Percentiles rank a stretch among this genome's conserved stretches.
These are phyloP conservation scores for Lentinula guzmanii DNA, from an alignment of 768 basidiomycete genomes.

Conservation along the genomic window DNA sequence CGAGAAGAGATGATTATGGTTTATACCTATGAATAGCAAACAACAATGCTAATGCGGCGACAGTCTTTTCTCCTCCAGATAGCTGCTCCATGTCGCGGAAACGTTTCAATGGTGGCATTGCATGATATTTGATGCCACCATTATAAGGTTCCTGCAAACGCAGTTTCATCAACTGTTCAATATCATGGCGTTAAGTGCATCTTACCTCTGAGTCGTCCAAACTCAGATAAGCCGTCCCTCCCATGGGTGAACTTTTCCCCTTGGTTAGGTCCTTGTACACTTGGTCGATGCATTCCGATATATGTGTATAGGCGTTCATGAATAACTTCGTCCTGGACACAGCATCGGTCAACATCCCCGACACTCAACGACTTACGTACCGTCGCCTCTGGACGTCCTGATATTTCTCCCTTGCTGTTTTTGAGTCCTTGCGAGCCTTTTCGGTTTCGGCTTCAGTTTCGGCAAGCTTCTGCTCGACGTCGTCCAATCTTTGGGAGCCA, in stretches of 20 bases:
- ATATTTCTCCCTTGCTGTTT: slow-evolving; percentile 86
- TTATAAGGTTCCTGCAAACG: slow-evolving; percentile 67
- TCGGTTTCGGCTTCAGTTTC: slow-evolving; percentile 93
- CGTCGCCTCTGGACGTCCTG: slow-evolving; percentile 79
- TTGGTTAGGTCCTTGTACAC: slow-evolving; percentile 99
- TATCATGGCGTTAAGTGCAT: background rate
- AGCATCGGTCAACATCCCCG: background rate
- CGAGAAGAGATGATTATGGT: background rate
- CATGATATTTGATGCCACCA: slow-evolving; percentile 95
- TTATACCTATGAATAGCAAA: slow-evolving; percentile 92
- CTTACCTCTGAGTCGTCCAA: slow-evolving; percentile 92
- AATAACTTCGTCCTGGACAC: slow-evolving; percentile 67
- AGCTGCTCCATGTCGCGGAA: slow-evolving; percentile 99
- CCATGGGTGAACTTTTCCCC: slow-evolving; percentile 88
- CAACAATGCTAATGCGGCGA: slow-evolving; percentile 91
- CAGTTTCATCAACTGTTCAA: background rate
- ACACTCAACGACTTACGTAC: slow-evolving; percentile 29
- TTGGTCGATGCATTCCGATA: slow-evolving; percentile 88
- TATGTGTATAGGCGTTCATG: slow-evolving; percentile 94
- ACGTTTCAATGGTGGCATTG: slow-evolving; percentile 99
- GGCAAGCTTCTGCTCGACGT: slow-evolving; percentile 76
- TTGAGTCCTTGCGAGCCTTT: slow-evolving; percentile 85
- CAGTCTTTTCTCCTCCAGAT: slow-evolving; percentile 97
- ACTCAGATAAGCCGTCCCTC: slow-evolving; percentile 94
- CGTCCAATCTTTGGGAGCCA: slow-evolving; percentile 55